phyloP scores from a whole-genome alignment of 108 stramenopile species.

The Skeletonema marinoi region DNA sequence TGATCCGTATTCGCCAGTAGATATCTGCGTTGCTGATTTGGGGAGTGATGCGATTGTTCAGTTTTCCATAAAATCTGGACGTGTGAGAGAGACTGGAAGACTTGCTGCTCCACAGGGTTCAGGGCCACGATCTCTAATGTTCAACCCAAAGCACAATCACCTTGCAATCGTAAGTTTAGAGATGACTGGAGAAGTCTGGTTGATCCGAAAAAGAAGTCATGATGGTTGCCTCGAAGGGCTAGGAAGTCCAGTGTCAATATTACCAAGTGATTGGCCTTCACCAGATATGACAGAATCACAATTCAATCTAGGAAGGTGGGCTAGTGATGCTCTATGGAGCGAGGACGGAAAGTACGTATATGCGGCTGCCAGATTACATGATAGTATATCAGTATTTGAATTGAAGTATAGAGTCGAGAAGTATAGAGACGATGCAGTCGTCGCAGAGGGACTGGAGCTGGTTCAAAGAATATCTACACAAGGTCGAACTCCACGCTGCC shows the following conservation, averaged over 20 bases:
- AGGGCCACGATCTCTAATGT: constrained; percentile 47
- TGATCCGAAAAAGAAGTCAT: constrained; percentile 27
- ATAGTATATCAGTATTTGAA: constrained; percentile 42
- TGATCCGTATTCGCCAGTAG: constrained; percentile 14
- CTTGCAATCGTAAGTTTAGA: constrained; percentile 48
- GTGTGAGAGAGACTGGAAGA: constrained; percentile 23
- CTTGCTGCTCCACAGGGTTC: constrained; percentile 49
- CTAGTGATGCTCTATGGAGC: constrained; percentile 50
- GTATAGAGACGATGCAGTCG: constrained; percentile 3
- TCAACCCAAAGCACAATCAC: constrained; percentile 31
- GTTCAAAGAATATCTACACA: constrained; percentile 30
- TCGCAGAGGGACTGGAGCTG: constrained; percentile 4
- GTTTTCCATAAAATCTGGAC: constrained; percentile 23
- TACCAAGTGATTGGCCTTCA: constrained; percentile 40
- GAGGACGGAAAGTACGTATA: constrained; percentile 43
- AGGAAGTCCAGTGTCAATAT: constrained; percentile 28
- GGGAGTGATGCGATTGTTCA: constrained; percentile 42
- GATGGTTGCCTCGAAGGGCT: constrained; percentile 32
- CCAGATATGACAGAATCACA: constrained; percentile 12
- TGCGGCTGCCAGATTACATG: constrained; percentile 48
- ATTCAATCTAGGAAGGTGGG: constrained; percentile 48
- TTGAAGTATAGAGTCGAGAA: constrained; percentile 19
- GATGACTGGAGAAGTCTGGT: constrained; percentile 42
- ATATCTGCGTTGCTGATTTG: constrained; percentile 37
- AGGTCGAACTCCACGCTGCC: constrained; percentile 39